phyloP scores from a whole-genome alignment of 2,329 filamentous ascomycete species.

The Stemphylium vesicarium region DNA sequence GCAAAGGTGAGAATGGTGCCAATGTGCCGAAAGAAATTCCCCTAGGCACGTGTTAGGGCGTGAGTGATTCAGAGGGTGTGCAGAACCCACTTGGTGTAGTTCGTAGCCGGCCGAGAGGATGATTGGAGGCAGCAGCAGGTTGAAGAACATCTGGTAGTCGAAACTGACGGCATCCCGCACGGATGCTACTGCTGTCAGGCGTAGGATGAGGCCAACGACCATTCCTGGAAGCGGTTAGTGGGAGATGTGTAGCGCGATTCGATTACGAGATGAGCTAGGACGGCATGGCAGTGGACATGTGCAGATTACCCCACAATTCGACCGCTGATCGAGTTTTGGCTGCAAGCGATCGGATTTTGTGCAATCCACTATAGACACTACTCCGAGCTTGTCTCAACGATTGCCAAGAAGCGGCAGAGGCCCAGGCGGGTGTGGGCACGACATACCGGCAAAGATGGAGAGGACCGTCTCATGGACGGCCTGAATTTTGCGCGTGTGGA shows the following conservation, averaged over 20 bases:
- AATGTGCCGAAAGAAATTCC: slow-evolving; percentile 98
- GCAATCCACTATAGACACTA: slow-evolving; percentile 17
- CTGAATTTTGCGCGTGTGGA: slow-evolving; percentile 96
- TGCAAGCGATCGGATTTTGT: slow-evolving; percentile 6
- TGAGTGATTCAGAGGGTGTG: not conserved
- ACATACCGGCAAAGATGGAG: slow-evolving; percentile 90
- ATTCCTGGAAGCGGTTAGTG: slow-evolving; percentile 68
- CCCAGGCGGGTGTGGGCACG: not conserved
- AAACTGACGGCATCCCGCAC: slow-evolving; percentile 93
- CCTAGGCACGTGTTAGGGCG: slow-evolving; percentile 49
- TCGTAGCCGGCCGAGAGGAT: slow-evolving; percentile 98
- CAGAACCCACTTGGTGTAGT: slow-evolving; percentile 73
- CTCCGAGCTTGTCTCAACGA: slow-evolving; percentile 11
- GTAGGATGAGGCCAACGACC: slow-evolving; percentile 88
- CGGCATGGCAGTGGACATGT: slow-evolving; percentile 15
- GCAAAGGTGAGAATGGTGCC: slow-evolving; percentile 97
- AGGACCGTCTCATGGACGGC: slow-evolving; percentile 98
- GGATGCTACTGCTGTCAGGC: slow-evolving; percentile 79
- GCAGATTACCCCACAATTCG: slow-evolving; percentile 21
- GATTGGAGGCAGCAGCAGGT: slow-evolving; percentile 95
- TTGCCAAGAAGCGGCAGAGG: slow-evolving; percentile 4
- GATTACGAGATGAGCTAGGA: slow-evolving; percentile 22
- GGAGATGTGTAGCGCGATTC: slow-evolving; percentile 22
- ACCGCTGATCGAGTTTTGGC: slow-evolving; percentile 11
- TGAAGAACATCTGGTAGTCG: slow-evolving; percentile 99